Percentiles rank a stretch among this genome's conserved stretches.
phyloP scores from a whole-genome alignment of 1,139 yeast species.

The Yamadazyma dushanensis region DNA sequence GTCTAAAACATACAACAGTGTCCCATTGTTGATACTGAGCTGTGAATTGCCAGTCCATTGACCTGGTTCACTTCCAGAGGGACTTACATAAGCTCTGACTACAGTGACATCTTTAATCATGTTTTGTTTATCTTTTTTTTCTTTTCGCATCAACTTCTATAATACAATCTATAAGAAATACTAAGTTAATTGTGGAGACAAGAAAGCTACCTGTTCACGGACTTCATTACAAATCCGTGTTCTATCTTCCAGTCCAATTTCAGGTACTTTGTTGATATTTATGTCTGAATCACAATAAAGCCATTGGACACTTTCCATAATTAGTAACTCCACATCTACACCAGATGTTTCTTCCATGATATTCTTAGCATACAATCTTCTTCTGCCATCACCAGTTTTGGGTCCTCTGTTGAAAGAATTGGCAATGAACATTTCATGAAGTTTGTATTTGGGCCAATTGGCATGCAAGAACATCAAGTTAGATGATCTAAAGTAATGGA shows the following conservation, averaged over 20 bases:
- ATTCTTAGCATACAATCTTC: conserved; percentile 30
- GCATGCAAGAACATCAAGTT: conserved; percentile 37
- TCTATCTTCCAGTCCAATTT: conserved; percentile 21
- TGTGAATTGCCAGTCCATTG: conserved; percentile 41
- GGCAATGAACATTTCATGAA: conserved; percentile 25
- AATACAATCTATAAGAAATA: not conserved
- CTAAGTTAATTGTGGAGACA: conserved; percentile 8
- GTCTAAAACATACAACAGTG: conserved; percentile 35
- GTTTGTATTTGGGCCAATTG: conserved; percentile 37
- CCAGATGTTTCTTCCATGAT: conserved; percentile 28
- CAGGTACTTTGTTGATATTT: conserved; percentile 24
- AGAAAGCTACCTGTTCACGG: conserved; percentile 26
- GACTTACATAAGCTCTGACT: conserved; percentile 11
- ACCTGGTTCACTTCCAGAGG: conserved; percentile 25
- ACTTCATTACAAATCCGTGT: conserved; percentile 25
- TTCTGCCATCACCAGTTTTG: conserved; percentile 16
- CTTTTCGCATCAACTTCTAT: conserved; percentile 1
- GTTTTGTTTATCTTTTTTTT: not conserved
- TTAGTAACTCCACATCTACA: conserved; percentile 29
- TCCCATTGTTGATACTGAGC: conserved; percentile 38
- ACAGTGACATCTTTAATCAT: conserved; percentile 16
- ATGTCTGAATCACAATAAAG: conserved; percentile 28
- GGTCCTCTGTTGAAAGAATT: conserved; percentile 33
- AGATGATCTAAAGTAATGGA: conserved; percentile 30
- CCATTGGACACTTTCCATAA: conserved; percentile 28